Evolutionary conservation across 768 basidiomycete genomes (phyloP), one percentile per base, ranked within the genome.

Genomic region (Dictyophora rubrovolvata): DNA sequence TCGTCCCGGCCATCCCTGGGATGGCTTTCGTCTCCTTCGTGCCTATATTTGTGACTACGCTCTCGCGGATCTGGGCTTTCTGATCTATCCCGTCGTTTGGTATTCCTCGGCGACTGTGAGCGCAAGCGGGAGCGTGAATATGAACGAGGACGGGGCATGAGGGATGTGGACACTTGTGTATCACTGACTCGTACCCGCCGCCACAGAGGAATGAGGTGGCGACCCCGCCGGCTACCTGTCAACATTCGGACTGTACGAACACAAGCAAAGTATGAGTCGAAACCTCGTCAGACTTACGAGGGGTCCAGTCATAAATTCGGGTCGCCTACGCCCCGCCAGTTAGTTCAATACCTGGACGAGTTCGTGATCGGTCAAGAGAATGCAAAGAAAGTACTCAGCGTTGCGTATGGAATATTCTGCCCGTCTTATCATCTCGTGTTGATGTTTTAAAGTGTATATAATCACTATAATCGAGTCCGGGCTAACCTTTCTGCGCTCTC

Each of bases 311-410:
- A 67, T 36, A 70, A 71, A 56, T 75, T 79, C 47, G 75, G 78
- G 23, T 69, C 79, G 54, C 83, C 85, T 14, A 90, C 87, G 18
- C 81, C 81, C 17, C 73, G 73, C 63, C 78, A 82, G 90, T 80
- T 95, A 48, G 85, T 84, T 7, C 79, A 86, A 68, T 93, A 91
- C 69, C 79, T 96, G 42, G 85, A 91, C 64, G 84, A 91, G 67
- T 96, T 86, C 67, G 84, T 98, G 37, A 79, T 98, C 17, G 94
- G 94, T 1, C 94, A 98, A 69, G 87, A 90, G 64, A 80, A 78
- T 60, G 93, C 94, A 2, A 98, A 98, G 81, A 92, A 93, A 68
- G 86, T 89, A 21, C 79, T 97, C 34, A 89, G 91, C 37, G 94
- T 97, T 51, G 94, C 93, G 92, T 93, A 72, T 16, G 46, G 10